Evolutionary conservation across 352 stramenopile species (phyloP).

Genomic region (Sclerospora graminicola): DNA sequence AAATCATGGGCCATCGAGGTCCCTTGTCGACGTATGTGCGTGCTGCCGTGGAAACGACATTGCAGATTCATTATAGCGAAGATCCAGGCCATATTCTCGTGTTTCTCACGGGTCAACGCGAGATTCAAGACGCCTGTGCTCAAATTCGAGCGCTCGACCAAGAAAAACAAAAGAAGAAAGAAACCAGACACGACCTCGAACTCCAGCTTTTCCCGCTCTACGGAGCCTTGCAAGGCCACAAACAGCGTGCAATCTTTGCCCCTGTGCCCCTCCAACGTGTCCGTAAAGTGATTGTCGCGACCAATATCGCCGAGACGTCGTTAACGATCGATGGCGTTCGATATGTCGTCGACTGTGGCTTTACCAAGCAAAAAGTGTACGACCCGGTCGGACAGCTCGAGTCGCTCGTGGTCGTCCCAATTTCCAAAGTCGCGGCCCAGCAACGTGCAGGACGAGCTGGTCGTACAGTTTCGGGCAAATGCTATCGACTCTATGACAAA

Average conservation of each 20-base stretch:
- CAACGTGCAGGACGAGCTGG: conserved; percentile 93
- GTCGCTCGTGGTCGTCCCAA: conserved; percentile 88
- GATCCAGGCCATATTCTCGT: conserved; percentile 87
- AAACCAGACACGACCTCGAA: conserved; percentile 26
- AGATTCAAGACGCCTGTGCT: conserved; percentile 86
- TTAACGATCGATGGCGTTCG: conserved; percentile 96
- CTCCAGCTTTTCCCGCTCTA: conserved; percentile 90
- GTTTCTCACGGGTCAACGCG: conserved; percentile 91
- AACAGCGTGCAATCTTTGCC: conserved; percentile 93
- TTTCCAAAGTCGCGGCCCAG: conserved; percentile 91
- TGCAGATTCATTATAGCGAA: conserved; percentile 67
- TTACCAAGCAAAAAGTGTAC: conserved; percentile 91
- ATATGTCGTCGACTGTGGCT: conserved; percentile 71
- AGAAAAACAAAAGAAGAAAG: conserved; percentile 4
- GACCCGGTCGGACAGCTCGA: conserved; percentile 68
- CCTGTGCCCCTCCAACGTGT: conserved; percentile 55
- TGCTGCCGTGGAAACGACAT: conserved; percentile 58
- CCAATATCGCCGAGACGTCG: conserved; percentile 94
- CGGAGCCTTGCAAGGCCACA: conserved; percentile 87
- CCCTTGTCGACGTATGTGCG: conserved; percentile 57
- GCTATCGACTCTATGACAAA: conserved; percentile 98
- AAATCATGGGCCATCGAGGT: conserved; percentile 62
- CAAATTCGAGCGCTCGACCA: conserved; percentile 66
- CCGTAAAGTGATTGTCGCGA: conserved; percentile 84
- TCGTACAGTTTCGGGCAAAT: conserved; percentile 94